Base-by-base conservation (phyloP, 441 rosid genomes). In the Euphorbia celastroides region DNA sequence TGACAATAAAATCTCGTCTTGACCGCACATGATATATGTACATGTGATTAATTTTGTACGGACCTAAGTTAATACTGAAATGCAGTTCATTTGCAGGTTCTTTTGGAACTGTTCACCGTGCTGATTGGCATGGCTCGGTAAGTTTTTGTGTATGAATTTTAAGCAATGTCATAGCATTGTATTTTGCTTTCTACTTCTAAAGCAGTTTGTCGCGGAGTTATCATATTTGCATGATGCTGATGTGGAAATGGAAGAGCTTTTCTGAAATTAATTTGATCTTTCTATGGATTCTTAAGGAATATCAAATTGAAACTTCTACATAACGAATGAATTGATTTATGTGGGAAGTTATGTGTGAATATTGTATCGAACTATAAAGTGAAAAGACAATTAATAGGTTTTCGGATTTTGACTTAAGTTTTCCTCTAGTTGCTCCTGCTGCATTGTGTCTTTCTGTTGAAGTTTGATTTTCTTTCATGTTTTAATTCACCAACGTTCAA, bases 91-190 rank as follows among this genome's bases (percentile, higher is more conserved):
- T 84, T 83, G 72, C 97, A 95, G 99, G 99, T 80, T 95, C 99
- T 76, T 95, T 92, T 82, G 99, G 99, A 64, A 90, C 91, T 72
- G 99, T 95, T 58, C 96, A 88, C 79, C 97, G 90, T 77, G 99
- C 99, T 77, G 96, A 89, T 68, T 92, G 96, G 98, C 89, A 92
- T 86, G 98, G 96, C 80, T 89, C 96, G 75, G 99, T 95, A 88
- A 85, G 95, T 68, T 54, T 62, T 66, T 11, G 31, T 28, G 34
- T 57, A 42, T n/a, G 41, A 54, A 42, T 19, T 19, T 11, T 36
- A 26, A 28, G 56, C 12, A 26, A 65, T 72, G 16, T 56, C 62
- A 20, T 57, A 5, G 48, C 50, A 17, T 58, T 14, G 36, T 3
- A 12, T 20, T 64, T 41, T 51, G 13, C 38, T 58, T 54, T 68